Base-by-base conservation (phyloP, 352 stramenopile species). In the Hyaloperonospora arabidopsidis region DNA sequence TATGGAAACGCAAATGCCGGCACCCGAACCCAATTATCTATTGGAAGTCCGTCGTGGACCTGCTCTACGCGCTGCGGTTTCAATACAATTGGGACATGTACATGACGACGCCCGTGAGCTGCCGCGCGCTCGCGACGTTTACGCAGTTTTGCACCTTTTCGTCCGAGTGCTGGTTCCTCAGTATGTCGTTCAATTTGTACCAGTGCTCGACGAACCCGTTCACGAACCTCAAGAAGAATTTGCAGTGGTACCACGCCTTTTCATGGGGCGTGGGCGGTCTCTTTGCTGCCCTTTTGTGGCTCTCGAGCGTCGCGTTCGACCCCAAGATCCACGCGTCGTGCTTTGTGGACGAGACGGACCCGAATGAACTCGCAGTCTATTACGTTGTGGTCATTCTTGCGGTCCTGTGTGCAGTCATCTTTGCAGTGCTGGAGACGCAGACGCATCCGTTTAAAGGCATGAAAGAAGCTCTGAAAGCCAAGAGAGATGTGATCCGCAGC, bases 101-200 rank as follows among this genome's bases (percentile, higher is more conserved):
- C 48, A 67, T 75, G 36, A 74, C 74, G 21, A 51, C 56, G 8
- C 38, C 8, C 25, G 25, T 76, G 17, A 74, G 72, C 36, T 88
- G 80, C 48, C 76, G 74, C 23, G 63, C 62, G 19, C 60, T 88
- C 13, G 80, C 74, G 8, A 82, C 76, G 23, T 56, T 83, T 43
- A 89, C 79, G 32, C 79, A 91, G 59, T 89, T 88, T 49, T 83
- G 75, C 48, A 75, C 63, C 47, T 87, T 89, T 56, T 74, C 79
- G 51, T 90, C 80, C 65, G 80, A 91, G 65, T 90, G 83, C 62
- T 94, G 83, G 79, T 93, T 95, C 57, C 69, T 95, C 40, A 80
- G 71, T 54, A 89, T 95, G 74, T 78, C 86, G 11, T 77, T 92
- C 18, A 87, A 93, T 41, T 52, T 95, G 35, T 89, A 92, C 57